phyloP scores from a whole-genome alignment of 1,139 yeast genomes.

The Sugiyamaella castrensis region DNA sequence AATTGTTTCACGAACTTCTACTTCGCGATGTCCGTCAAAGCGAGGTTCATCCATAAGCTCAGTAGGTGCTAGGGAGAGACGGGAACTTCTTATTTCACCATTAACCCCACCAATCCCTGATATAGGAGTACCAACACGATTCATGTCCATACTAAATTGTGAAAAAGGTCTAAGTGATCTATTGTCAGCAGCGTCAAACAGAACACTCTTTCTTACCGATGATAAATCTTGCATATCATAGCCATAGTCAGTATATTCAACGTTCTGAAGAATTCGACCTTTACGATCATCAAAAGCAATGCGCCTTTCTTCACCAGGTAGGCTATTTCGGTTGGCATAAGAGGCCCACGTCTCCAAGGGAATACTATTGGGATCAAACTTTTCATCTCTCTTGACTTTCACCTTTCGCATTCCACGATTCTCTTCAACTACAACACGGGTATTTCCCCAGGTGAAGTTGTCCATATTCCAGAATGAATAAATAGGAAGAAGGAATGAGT shows the following conservation, averaged over 20 bases:
- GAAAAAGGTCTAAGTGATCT: slow-evolving; percentile 23
- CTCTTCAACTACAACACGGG: slow-evolving; percentile 43
- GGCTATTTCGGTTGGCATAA: slow-evolving; percentile 37
- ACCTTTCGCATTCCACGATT: slow-evolving; percentile 39
- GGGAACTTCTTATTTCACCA: slow-evolving; percentile 18
- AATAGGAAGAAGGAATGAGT: slow-evolving; percentile 41
- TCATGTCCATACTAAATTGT: slow-evolving; percentile 22
- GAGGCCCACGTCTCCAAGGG: slow-evolving; percentile 39
- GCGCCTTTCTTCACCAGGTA: slow-evolving; percentile 39
- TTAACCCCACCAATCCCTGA: slow-evolving; percentile 12
- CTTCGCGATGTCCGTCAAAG: slow-evolving; percentile 26
- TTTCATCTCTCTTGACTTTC: slow-evolving; percentile 33
- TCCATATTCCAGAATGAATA: slow-evolving; percentile 46
- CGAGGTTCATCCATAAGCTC: slow-evolving; percentile 16
- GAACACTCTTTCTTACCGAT: slow-evolving; percentile 17
- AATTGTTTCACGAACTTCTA: slow-evolving; percentile 28
- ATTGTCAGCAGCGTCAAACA: slow-evolving; percentile 14
- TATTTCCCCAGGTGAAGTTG: slow-evolving; percentile 45
- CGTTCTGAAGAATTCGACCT: slow-evolving; percentile 27
- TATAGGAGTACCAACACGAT: slow-evolving; percentile 16
- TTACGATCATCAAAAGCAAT: slow-evolving; percentile 34
- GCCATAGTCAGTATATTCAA: slow-evolving; percentile 22
- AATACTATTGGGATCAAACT: slow-evolving; percentile 33
- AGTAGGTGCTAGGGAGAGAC: slow-evolving; percentile 22
- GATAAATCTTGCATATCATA: slow-evolving; percentile 33